A percentile compares a stretch with the other conserved stretches of the same genome.
Conservation (phyloP, 1,139 yeast species). For the Sugiyamaella paludigena region DNA sequence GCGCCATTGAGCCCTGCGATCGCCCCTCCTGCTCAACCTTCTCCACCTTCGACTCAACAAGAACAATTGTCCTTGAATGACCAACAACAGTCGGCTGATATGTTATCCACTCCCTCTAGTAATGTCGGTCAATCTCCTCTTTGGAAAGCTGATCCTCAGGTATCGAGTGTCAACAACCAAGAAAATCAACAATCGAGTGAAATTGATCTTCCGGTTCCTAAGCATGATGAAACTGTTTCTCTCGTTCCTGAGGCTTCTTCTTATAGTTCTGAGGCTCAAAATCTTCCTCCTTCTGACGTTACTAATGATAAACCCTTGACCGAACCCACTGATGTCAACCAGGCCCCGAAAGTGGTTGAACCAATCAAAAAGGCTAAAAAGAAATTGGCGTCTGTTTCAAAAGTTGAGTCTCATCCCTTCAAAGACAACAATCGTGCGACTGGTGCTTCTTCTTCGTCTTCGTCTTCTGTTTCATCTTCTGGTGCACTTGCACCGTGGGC, state of each 20-base stretch:
- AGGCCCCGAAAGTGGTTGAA: too few relatives aligned
- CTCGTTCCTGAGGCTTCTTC: too few relatives aligned
- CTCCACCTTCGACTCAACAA: constrained; percentile 2
- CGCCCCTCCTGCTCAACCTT: background rate
- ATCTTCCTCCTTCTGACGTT: too few relatives aligned
- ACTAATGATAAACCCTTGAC: too few relatives aligned
- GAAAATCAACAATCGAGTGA: too few relatives aligned
- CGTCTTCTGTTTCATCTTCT: constrained; percentile 14
- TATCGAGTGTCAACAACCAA: too few relatives aligned
- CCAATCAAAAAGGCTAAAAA: background rate
- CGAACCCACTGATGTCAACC: too few relatives aligned
- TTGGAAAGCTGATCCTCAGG: background rate
- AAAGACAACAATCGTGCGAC: background rate
- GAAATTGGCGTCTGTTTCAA: background rate
- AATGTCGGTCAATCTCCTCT: constrained; percentile 3
- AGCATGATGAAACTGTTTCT: too few relatives aligned
- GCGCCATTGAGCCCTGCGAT: background rate
- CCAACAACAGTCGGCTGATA: background rate
- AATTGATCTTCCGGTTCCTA: too few relatives aligned
- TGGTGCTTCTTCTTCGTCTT: background rate
- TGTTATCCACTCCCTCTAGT: background rate
- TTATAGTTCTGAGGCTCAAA: too few relatives aligned
- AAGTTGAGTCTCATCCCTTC: background rate
- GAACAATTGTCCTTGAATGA: background rate
- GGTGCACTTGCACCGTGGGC: constrained; percentile 47